Conservation (phyloP, 2,329 filamentous ascomycete species). For the Pestalotiopsis sp. region DNA sequence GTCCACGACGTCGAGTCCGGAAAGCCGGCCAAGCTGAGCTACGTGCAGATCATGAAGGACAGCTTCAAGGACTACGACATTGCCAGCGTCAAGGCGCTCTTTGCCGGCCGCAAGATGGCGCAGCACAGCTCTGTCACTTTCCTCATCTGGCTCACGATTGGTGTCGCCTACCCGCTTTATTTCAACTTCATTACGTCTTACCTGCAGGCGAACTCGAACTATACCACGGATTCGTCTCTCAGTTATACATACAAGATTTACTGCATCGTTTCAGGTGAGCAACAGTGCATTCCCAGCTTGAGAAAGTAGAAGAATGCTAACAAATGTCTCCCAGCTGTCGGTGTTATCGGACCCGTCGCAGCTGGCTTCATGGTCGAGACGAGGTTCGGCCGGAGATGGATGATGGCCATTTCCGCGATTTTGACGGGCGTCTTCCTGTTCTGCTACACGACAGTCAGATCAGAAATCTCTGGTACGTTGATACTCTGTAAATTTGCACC, state of each 20-base stretch:
- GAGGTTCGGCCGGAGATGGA: constrained; percentile 42
- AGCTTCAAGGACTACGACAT: constrained; percentile 55
- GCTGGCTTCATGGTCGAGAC: constrained; percentile 44
- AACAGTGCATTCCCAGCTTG: no score
- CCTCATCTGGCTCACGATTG: constrained; percentile 60
- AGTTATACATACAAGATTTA: constrained; percentile 38
- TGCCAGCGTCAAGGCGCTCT: constrained; percentile 55
- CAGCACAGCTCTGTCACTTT: constrained; percentile 57
- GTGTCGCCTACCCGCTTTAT: constrained; percentile 59
- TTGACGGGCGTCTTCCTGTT: constrained; percentile 50
- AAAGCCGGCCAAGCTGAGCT: constrained; percentile 15
- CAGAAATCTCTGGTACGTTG: constrained; percentile 28
- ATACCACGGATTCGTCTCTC: constrained; percentile 28
- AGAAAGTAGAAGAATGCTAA: no score
- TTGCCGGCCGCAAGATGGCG: constrained; percentile 53
- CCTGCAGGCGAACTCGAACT: constrained; percentile 25
- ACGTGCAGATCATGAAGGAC: constrained; percentile 37
- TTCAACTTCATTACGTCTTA: constrained; percentile 46
- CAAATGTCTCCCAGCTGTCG: no score
- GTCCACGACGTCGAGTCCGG: constrained; percentile 21
- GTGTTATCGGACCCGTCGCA: constrained; percentile 41
- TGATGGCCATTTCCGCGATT: constrained; percentile 45
- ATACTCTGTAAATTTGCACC: fast-evolving
- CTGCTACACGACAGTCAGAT: constrained; percentile 44
- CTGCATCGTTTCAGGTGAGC: constrained; percentile 35